Base-by-base conservation (phyloP, 2,329 filamentous ascomycete species). In the Fusarium clavum region DNA sequence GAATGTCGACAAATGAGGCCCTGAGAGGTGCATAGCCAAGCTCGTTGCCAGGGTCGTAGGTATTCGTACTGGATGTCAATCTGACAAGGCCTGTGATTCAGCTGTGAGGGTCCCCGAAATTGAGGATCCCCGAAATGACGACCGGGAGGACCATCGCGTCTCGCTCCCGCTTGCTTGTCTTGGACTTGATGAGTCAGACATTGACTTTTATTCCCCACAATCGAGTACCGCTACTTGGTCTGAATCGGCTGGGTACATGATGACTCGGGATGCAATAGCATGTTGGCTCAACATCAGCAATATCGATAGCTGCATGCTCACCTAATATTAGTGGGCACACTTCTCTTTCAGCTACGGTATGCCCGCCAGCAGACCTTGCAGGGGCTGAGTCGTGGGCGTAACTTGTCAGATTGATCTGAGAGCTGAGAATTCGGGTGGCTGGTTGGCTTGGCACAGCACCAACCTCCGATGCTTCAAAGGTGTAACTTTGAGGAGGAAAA, bases 391-490 rank as follows among this genome's bases (percentile, higher is more conserved):
- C 3, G 13, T 18, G 7, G 18, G 18, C 52, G 40, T 53, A 12
- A 7, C n/a, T 27, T 38, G 27, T 18, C 16, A 51, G 8, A n/a
- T 49, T n/a, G 4, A 14, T n/a, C 40, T 9, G 29, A 25, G n/a
- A 59, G 57, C 45, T 29, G 40, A 44, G 18, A 22, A n/a, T 22
- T 11, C 18, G 14, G 22, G 58, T 60, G 58, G 58, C 43, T 61
- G 58, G 34, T 20, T 53, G 34, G 34, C 49, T 27, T 20, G 49
- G 49, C 32, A 12, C 24, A 29, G 27, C 27, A 29, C 27, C 27
- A 29, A 5, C 27, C 27, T 29, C 27, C 27, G 27, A 29, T 29
- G 27, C 27, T 29, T 29, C 27, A 11, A 29, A 29, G 10, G 10
- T 11, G 27, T 29, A 29, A 29, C 27, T 29, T 29, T 29, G 27